Evolutionary conservation across 768 basidiomycete genomes (phyloP).

Genomic region (Chalciporus piperatus): DNA sequence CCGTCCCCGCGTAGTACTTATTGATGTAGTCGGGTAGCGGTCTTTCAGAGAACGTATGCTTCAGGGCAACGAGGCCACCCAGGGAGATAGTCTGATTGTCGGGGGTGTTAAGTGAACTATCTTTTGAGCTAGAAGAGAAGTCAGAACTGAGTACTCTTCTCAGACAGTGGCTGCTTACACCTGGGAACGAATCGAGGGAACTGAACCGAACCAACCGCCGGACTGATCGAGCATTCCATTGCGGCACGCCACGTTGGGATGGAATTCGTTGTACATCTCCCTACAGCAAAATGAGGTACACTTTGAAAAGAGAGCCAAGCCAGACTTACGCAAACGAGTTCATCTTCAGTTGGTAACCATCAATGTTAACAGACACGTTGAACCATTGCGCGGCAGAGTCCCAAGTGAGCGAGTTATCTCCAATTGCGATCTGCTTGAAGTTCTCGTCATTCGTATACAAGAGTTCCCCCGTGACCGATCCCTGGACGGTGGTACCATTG

Average conservation of each 20-base stretch:
- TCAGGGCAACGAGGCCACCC: conserved; percentile 6
- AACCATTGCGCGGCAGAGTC: conserved; percentile 11
- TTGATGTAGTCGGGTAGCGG: conserved; percentile 4
- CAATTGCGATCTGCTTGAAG: conserved; percentile 8
- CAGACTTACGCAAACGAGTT: conserved; percentile 12
- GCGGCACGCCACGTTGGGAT: conserved; percentile 12
- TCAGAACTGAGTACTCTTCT: not conserved
- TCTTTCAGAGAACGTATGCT: conserved; percentile 11
- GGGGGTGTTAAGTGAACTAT: not conserved
- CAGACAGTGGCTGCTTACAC: conserved; percentile 1
- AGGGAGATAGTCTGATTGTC: not conserved
- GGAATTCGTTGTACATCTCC: conserved; percentile 8
- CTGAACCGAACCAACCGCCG: conserved; percentile 9
- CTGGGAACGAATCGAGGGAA: conserved; percentile 12
- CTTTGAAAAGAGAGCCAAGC: too few species aligned
- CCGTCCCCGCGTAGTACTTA: conserved; percentile 2
- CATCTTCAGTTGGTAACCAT: conserved; percentile 8
- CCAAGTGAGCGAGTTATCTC: conserved; percentile 11
- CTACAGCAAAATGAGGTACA: not conserved
- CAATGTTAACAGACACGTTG: conserved; percentile 7
- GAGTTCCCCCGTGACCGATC: not conserved
- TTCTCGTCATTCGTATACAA: not conserved
- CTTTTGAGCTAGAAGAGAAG: too few species aligned
- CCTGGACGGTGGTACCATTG: conserved; percentile 10
- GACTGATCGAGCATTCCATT: conserved; percentile 11